These are phyloP conservation scores for Geotrichum europaeum DNA, from an alignment of 1,139 yeast genomes.

Conservation along the genomic window DNA sequence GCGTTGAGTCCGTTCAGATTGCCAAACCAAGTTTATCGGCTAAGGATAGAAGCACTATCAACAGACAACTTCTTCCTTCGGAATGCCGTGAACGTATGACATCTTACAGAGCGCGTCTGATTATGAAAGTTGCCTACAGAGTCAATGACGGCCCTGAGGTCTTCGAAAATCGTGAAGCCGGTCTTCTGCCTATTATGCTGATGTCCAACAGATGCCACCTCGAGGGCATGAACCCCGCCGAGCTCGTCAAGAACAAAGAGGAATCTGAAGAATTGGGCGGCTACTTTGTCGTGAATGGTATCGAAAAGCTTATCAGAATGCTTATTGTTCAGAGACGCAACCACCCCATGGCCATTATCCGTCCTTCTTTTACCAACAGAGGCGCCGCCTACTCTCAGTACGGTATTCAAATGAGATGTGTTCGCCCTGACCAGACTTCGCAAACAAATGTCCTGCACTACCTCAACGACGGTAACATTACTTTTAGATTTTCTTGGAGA, in stretches of 20 bases:
- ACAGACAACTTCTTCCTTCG: constrained; percentile 78
- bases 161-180: constrained; percentile 83
- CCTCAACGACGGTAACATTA: constrained; percentile 90
- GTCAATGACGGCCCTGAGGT: constrained; percentile 77
- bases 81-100: constrained; percentile 81
- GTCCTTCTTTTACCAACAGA: constrained; percentile 91
- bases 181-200: constrained; percentile 87
- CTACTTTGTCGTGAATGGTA: constrained; percentile 93
- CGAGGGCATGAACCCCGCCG: constrained; percentile 72
- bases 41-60: constrained; percentile 70
- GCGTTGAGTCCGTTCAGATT: constrained; percentile 81
- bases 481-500: constrained; percentile 95
- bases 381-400: constrained; percentile 84
- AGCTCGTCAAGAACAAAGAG: constrained; percentile 72
- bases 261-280: constrained; percentile 97
- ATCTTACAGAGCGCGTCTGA: constrained; percentile 44
- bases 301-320: constrained; percentile 94
- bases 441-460: constrained; percentile 96
- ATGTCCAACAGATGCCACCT: constrained; percentile 87
- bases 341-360: constrained; percentile 94
- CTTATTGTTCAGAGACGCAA: constrained; percentile 95
- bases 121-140: constrained; percentile 74
- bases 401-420: constrained; percentile 92
- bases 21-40: constrained; percentile 74
- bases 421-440: constrained; percentile 94